Evolutionary conservation across 257 asterid genomes (phyloP), one percentile per base, ranked within the genome.

Genomic region (Mitragyna speciosa): DNA sequence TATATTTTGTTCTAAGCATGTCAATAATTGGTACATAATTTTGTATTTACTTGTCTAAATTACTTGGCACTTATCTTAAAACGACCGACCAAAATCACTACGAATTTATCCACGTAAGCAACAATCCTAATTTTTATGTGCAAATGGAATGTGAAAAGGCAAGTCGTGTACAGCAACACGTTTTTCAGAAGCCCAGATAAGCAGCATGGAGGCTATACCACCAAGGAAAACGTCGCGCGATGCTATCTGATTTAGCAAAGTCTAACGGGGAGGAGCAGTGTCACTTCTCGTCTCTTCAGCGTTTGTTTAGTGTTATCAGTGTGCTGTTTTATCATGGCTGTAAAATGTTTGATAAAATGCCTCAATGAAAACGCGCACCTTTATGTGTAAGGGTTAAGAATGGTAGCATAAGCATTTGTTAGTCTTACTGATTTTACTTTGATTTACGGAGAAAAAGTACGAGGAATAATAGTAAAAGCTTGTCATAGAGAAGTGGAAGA

Each of bases 261-360:
- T 4, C n/a, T 4, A 36, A 36, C 41, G 41, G 41, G 41, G 41
- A 36, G 41, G 41, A 36, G 41, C 41, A 8, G 22, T 58, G 64
- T 3, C 12, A 8, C 31, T 24, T 61, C 26, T 24, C 67, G 31
- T n/a, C 5, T 11, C 7, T n/a, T 1, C 15, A n/a, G 30, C 31
- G 15, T 59, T 71, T 26, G 0, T 1, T 6, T 36, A 4, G 3
- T 36, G 41, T 12, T 7, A 2, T 0, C 56, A 1, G 20, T 17
- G 16, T 6, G 43, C 30, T 20, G 5, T 54, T 22, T 36, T 36
- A 36, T 3, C 0, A 5, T 45, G 80, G 0, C 67, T 51, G 30
- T 47, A 16, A 31, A 31, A 4, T 70, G 81, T 76, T 81, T 63
- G 84, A 76, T 72, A 30, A 68, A 76, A 69, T 71, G 70, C 41